Evolutionary conservation across 2,329 filamentous ascomycete genomes (phyloP), one percentile per base, ranked within the genome.

Genomic region (Aspergillus ruber): DNA sequence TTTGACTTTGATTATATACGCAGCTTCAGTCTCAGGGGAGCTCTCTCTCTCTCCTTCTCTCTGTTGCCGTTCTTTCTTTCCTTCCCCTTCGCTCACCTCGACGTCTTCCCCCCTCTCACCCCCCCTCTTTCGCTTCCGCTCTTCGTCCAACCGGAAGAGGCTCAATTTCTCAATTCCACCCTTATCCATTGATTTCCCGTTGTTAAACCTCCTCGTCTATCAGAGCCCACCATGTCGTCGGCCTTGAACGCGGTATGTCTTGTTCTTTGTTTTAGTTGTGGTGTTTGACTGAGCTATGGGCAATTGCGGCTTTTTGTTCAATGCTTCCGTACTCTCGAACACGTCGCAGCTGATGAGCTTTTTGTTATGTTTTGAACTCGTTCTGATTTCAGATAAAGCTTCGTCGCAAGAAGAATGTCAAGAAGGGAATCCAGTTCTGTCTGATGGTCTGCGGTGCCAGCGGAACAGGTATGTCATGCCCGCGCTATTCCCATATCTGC

Each of bases 331-430:
- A 7, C 7, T 35, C 6, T 35, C 33, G 13, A 35, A 35, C 13
- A 17, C 13, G 33, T 17, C 33, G 33, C 33, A 35, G 33, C 33
- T 35, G 33, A 35, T 35, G 33, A 29, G 25, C 41, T n/a, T 15
- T 35, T 35, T n/a, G 13, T 35, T 35, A n/a, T 35, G 33, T 35
- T 12, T 35, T 39, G 43, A 44, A 21, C 41, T 48, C 36, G 49
- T 42, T 55, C 46, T 45, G 46, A 45, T 45, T 50, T 29, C 48
- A 89, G 84, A 88, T 94, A 75, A 93, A 95, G 87, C 90, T 96
- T 72, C 90, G 93, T 77, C 86, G 89, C 76, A 98, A 98, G 91
- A 98, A 98, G 88, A 97, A 98, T 82, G 91, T 98, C 78, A 96
- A 96, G 87, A 96, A 96, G 83, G 93, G 93, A 70, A 97, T 98